A percentile compares a stretch with the other conserved stretches of the same genome.
Evolutionary conservation across 2,329 filamentous ascomycete genomes (phyloP).

Genomic region (Phoma herbarum): DNA sequence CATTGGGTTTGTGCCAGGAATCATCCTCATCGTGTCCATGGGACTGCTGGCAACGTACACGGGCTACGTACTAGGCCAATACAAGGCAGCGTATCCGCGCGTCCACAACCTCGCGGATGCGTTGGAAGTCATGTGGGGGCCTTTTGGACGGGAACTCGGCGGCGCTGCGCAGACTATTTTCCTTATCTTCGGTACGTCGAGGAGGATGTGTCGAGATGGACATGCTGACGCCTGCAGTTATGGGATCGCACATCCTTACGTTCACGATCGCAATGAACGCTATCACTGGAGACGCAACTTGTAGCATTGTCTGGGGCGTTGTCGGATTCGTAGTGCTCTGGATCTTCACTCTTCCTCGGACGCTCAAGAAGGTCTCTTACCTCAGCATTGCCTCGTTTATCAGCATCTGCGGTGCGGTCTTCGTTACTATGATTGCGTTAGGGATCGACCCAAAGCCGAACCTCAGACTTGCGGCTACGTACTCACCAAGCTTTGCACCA

Average conservation of each 20-base stretch:
- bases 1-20: slow-evolving; percentile 62
- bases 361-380: slow-evolving; percentile 68
- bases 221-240: slow-evolving; percentile 9
- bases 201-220: background rate
- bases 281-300: slow-evolving; percentile 67
- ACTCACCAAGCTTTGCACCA: slow-evolving; percentile 25
- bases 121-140: slow-evolving; percentile 67
- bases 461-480: slow-evolving; percentile 28
- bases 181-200: slow-evolving; percentile 68
- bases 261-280: slow-evolving; percentile 73
- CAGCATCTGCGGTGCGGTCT: slow-evolving; percentile 69
- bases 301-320: slow-evolving; percentile 70
- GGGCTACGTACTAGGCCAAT: slow-evolving; percentile 66
- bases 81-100: slow-evolving; percentile 64
- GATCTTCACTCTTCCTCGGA: slow-evolving; percentile 68
- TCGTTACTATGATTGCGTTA: slow-evolving; percentile 72
- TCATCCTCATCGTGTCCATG: slow-evolving; percentile 62
- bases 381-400: slow-evolving; percentile 70
- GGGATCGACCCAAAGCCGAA: slow-evolving; percentile 57
- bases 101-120: slow-evolving; percentile 65
- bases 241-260: slow-evolving; percentile 72
- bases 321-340: slow-evolving; percentile 67
- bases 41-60: slow-evolving; percentile 66
- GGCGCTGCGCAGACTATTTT: slow-evolving; percentile 69
- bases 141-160: slow-evolving; percentile 68